Base-by-base conservation (phyloP, 352 stramenopile species). In the Thraustotheca clavata region DNA sequence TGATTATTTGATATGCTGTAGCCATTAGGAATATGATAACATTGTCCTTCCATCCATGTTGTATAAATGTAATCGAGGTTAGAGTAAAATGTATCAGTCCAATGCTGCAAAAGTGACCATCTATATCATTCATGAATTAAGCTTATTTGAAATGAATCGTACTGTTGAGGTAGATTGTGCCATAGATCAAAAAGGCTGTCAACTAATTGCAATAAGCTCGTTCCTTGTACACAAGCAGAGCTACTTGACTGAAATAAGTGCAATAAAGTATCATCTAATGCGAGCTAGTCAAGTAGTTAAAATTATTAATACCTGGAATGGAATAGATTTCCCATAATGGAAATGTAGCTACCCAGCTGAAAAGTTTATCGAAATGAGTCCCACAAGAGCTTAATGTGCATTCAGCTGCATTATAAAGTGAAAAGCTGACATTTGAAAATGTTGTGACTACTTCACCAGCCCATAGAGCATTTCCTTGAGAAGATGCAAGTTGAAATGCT, bases 11-110 rank as follows among this genome's bases (percentile, higher is more conserved):
- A n/a, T 47, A 24, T n/a, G 39, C 4, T 2, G 39, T n/a, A n/a
- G n/a, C 39, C n/a, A 2, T 27, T 27, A 4, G 39, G 39, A 26
- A 59, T 26, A 12, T 59, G 27, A 22, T 39, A 59, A 14, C 27
- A 18, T 18, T 39, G 49, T 18, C 24, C 38, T 43, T 43, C 16
- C 38, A 43, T 43, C 38, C 38, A 43, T 43, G 38, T 43, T 43
- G 49, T 36, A 33, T 59, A 59, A 11, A 59, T 6, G 49, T 59
- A 59, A n/a, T 59, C 49, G 24, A 59, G 8, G 22, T 59, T 59
- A n/a, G 49, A 32, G 49, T 59, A 59, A n/a, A 59, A 59, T 22
- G 22, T 16, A 9, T 4, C 20, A 1, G 50, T 60, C 50, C 50
- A 60, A 7, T n/a, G 2, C n/a, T 48, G 16, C 29, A 60, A 12